phyloP scores from a whole-genome alignment of 2,329 filamentous ascomycete genomes.

The Macrophomina pseudophaseolina region DNA sequence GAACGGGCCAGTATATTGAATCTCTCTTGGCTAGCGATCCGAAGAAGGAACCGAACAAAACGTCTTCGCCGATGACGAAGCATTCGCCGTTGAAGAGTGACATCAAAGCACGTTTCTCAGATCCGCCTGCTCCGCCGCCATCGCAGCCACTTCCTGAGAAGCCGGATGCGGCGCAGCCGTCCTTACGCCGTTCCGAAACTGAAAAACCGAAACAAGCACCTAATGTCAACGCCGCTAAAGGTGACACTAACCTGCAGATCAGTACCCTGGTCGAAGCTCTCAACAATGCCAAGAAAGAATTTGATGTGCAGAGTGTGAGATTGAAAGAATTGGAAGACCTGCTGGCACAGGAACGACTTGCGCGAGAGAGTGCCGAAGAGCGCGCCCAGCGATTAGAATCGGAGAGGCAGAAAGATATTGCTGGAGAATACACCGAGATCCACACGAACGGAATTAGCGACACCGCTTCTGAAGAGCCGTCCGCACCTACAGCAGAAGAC shows the following conservation, averaged over 20 bases:
- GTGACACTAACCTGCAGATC: constrained; percentile 72
- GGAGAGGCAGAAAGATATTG: constrained; percentile 55
- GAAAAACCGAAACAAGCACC: constrained; percentile 67
- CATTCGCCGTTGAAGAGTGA: constrained; percentile 66
- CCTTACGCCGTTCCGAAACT: constrained; percentile 76
- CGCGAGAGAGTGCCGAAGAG: constrained; percentile 84
- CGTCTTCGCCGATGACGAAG: constrained; percentile 48
- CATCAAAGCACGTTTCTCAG: constrained; percentile 82
- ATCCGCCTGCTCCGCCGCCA: constrained; percentile 90
- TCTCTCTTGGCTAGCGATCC: constrained; percentile 75
- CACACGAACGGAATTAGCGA: constrained; percentile 43
- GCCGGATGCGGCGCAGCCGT: constrained; percentile 70
- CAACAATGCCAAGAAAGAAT: constrained; percentile 80
- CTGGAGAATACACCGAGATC: constrained; percentile 7
- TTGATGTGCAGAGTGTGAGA: constrained; percentile 79
- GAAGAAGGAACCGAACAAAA: constrained; percentile 57
- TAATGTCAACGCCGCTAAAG: constrained; percentile 45
- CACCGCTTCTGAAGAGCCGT: constrained; percentile 39
- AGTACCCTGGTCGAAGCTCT: constrained; percentile 84
- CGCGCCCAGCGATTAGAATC: constrained; percentile 73
- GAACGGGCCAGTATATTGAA: constrained; percentile 81
- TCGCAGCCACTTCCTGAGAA: constrained; percentile 94
- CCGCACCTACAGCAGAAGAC: constrained; percentile 28
- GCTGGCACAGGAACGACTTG: constrained; percentile 78
- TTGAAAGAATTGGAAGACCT: constrained; percentile 82